These are phyloP conservation scores for Apiospora malaysiana DNA, from an alignment of 2,329 filamentous ascomycete genomes.

Conservation along the genomic window DNA sequence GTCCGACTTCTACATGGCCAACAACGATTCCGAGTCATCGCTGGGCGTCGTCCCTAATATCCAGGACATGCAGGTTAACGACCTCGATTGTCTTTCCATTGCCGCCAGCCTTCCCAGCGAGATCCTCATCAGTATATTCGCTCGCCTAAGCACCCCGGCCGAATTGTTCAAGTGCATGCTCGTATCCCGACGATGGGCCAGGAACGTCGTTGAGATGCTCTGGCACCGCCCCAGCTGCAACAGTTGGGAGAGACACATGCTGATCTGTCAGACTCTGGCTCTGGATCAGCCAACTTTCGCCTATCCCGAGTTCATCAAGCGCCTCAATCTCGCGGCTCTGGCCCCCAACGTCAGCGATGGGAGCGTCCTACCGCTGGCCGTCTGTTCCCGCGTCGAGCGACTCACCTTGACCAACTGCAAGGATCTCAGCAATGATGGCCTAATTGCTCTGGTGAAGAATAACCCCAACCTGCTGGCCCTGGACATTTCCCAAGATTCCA, in stretches of 20 bases:
- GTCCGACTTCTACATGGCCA: conserved; percentile 87
- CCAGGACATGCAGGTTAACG: conserved; percentile 73
- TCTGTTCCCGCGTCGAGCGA: conserved; percentile 90
- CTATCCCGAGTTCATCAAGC: conserved; percentile 89
- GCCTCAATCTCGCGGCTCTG: conserved; percentile 86
- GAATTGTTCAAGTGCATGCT: conserved; percentile 90
- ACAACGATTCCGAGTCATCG: conserved; percentile 93
- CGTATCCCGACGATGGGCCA: conserved; percentile 92
- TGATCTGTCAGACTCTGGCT: conserved; percentile 79
- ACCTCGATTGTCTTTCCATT: conserved; percentile 73
- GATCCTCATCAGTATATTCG: conserved; percentile 91
- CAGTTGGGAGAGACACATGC: conserved; percentile 80
- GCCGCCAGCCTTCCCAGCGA: conserved; percentile 89
- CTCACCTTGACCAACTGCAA: conserved; percentile 91
- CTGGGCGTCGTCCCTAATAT: conserved; percentile 77
- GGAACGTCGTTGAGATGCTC: conserved; percentile 88
- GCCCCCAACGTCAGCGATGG: conserved; percentile 82
- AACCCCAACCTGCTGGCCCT: conserved; percentile 85
- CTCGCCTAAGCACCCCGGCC: conserved; percentile 75
- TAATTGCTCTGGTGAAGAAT: conserved; percentile 78
- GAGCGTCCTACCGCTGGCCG: conserved; percentile 79
- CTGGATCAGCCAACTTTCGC: conserved; percentile 79
- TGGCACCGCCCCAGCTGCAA: conserved; percentile 95
- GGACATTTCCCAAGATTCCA: conserved; percentile 82
- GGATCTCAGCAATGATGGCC: conserved; percentile 81